Evolutionary conservation across 441 rosid genomes (phyloP).

Genomic region (Erysimum cheiri): DNA sequence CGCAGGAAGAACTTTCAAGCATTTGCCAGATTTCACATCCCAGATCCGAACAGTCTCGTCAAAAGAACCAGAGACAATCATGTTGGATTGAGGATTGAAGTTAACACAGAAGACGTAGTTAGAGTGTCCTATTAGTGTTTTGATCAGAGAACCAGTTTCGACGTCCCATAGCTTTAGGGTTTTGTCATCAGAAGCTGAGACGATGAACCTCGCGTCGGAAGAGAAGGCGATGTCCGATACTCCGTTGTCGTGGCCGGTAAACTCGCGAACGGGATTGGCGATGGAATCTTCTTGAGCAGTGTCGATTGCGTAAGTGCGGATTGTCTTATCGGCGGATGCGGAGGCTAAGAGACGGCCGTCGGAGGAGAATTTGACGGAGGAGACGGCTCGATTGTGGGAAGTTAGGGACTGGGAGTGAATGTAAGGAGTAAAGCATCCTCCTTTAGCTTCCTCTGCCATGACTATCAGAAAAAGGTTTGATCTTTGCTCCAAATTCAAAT

Average conservation of each 20-base stretch:
- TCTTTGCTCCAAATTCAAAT: not conserved
- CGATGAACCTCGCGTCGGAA: constrained; percentile 11
- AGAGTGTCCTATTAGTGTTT: not conserved
- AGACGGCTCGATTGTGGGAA: not conserved
- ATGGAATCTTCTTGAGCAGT: not conserved
- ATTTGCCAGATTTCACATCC: constrained; percentile 10
- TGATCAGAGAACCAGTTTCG: not conserved
- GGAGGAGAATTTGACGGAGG: not conserved
- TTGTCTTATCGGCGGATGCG: not conserved
- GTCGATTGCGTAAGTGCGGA: constrained; percentile 3
- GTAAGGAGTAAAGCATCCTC: not conserved
- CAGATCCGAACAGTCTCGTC: constrained; percentile 10
- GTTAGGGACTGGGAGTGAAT: not conserved
- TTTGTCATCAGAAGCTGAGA: constrained; percentile 4
- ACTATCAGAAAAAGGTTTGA: not conserved
- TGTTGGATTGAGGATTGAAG: constrained; percentile 1
- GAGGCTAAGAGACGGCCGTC: constrained; percentile 4
- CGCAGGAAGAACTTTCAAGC: constrained; percentile 11
- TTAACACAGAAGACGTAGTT: not conserved
- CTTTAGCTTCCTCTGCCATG: not conserved
- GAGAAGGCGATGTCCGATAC: constrained; percentile 7
- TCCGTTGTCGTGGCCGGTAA: not conserved
- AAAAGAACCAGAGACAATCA: constrained; percentile 10
- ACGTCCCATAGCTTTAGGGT: constrained; percentile 12
- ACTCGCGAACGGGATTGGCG: not conserved